Conservation (phyloP, 2,329 filamentous ascomycete species). For the Arthrocladium fulminans region DNA sequence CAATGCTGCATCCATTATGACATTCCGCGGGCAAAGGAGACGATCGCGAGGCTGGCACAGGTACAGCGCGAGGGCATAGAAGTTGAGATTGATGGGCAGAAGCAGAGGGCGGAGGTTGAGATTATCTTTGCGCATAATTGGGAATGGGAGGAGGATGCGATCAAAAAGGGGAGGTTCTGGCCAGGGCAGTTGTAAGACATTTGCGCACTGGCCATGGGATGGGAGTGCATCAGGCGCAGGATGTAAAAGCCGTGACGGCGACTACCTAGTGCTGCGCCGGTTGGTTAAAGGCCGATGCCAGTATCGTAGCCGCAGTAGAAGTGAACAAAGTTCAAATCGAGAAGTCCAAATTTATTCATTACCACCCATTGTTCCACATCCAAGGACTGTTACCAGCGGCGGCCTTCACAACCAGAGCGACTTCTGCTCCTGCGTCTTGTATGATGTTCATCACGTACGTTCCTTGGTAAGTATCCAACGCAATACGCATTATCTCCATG, state of each 20-base stretch:
- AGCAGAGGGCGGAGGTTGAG: slow-evolving; percentile 22
- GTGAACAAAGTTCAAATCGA: no score
- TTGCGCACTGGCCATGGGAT: not conserved
- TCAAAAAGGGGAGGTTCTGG: slow-evolving; percentile 16
- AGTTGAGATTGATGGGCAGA: not conserved
- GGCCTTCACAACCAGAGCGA: no score
- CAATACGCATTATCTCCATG: not conserved
- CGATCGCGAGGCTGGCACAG: slow-evolving; percentile 17
- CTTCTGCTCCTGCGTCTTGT: no score
- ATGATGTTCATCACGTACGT: no score
- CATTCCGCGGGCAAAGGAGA: slow-evolving; percentile 21
- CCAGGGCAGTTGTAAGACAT: slow-evolving; percentile 9
- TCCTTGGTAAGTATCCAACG: not conserved
- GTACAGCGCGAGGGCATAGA: slow-evolving; percentile 16
- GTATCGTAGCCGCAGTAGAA: no score
- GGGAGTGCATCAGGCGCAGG: not conserved
- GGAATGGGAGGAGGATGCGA: slow-evolving; percentile 24
- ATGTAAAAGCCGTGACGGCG: not conserved
- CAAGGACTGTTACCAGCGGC: no score
- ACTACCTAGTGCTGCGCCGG: no score
- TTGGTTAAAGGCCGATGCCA: no score
- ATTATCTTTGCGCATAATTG: slow-evolving; percentile 28
- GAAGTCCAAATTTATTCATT: no score
- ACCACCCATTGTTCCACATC: no score
- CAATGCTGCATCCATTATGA: slow-evolving; percentile 27